Conservation (phyloP, 257 asterid genomes). For the Nicotiana obtusifolia region DNA sequence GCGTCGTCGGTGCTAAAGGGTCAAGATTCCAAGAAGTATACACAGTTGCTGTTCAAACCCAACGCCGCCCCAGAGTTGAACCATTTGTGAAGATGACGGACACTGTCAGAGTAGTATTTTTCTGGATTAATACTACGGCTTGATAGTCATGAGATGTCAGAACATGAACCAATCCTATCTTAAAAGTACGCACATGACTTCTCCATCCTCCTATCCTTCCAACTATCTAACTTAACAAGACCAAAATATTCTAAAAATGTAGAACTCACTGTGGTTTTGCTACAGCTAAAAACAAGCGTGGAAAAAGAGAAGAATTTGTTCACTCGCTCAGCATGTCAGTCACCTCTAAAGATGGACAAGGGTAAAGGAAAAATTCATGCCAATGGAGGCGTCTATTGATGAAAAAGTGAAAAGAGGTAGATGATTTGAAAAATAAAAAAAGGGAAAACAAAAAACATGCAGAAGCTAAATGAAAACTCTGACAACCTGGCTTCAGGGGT, state of each 20-base stretch:
- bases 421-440: not conserved
- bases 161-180: not conserved
- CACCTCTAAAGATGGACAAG: not conserved
- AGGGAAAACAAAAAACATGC: not conserved
- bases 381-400: conserved; percentile 1
- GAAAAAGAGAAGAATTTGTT: not conserved
- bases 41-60: too few species aligned
- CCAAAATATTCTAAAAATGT: not conserved
- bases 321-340: not conserved
- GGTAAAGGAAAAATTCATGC: not conserved
- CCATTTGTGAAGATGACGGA: not conserved
- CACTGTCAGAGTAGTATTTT: not conserved
- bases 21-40: too few species aligned
- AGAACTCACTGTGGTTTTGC: not conserved
- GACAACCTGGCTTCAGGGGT: not conserved
- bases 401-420: not conserved
- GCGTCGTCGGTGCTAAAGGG: too few species aligned
- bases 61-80: not conserved
- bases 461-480: not conserved
- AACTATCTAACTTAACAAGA: not conserved
- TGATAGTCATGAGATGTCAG: not conserved
- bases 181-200: not conserved
- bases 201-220: not conserved
- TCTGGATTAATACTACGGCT: not conserved
- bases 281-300: not conserved